phyloP scores from a whole-genome alignment of 257 asterid species.

The Plantago major region DNA sequence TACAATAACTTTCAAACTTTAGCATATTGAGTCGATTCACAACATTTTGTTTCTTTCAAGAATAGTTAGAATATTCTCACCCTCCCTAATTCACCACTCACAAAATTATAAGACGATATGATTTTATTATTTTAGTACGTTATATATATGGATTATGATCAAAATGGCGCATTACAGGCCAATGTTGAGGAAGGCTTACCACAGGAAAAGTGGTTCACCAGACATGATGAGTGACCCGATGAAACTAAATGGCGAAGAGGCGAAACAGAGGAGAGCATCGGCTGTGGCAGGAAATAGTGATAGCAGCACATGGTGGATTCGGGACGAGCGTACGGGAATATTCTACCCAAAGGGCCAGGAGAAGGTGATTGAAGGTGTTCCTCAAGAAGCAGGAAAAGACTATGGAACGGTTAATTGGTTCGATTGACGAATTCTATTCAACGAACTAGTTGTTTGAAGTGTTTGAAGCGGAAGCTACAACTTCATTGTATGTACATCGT shows the following conservation, averaged over 20 bases:
- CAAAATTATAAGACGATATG: too few relatives aligned
- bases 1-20: background rate
- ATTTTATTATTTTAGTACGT: too few relatives aligned
- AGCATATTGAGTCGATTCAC: too few relatives aligned
- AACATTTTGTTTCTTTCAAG: too few relatives aligned
- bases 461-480: too few relatives aligned
- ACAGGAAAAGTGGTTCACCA: slow-evolving; percentile 38
- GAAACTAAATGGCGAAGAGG: slow-evolving; percentile 44
- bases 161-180: slow-evolving; percentile 27
- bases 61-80: too few relatives aligned
- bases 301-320: slow-evolving; percentile 42
- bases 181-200: slow-evolving; percentile 52
- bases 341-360: slow-evolving; percentile 74
- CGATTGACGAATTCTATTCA: slow-evolving; percentile 17
- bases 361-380: slow-evolving; percentile 54
- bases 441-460: background rate
- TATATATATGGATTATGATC: too few relatives aligned
- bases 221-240: slow-evolving; percentile 30
- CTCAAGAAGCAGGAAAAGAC: slow-evolving; percentile 34
- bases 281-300: slow-evolving; percentile 17
- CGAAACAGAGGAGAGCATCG: slow-evolving; percentile 21
- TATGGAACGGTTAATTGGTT: slow-evolving; percentile 40
- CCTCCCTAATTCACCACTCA: too few relatives aligned
- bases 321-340: slow-evolving; percentile 54
- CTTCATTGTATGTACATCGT: too few relatives aligned